Evolutionary conservation across 1,284 basidiomycete genomes (phyloP), one percentile per base, ranked within the genome.

Genomic region (Ustilago lituana): DNA sequence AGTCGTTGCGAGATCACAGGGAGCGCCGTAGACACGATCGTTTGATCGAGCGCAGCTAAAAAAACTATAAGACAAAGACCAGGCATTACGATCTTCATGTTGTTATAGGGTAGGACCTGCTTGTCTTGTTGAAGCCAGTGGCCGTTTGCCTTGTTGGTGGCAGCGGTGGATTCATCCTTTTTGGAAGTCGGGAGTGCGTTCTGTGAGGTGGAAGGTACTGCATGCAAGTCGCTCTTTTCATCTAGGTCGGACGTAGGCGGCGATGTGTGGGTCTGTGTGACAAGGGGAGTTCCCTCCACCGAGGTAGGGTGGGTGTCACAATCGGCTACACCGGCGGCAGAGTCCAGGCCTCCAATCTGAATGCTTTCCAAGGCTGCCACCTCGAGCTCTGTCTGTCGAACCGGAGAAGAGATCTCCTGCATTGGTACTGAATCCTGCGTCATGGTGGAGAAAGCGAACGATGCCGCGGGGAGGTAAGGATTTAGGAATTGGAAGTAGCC

Each of bases 11-110:
- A 62, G 49, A 80, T 79, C 23, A 70, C 77, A 0, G 83, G 83
- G 3, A 84, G 66, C 5, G 81, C 81, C 0, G 80, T 83, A 3
- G 73, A 60, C 1, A 84, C 80, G 22, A 80, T 81, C 19, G 82
- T 80, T 31, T 74, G 75, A 40, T 84, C 82, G 7, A 83, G 55
- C 0, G 83, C 83, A 3, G 76, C 70, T 3, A 74, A 38, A 35
- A 56, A 67, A 7, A 78, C 49, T 20, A 49, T 27, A 5, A 78
- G 41, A 31, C 71, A 72, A n/a, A 79, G 43, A 9, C 71, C 76
- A 0, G 68, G 60, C 48, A 78, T 68, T 24, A 79, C 77, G 27
- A 76, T 55, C 36, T 49, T 60, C 55, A 79, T 66, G 55, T 78
- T 76, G 62, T 79, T 79, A 37, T 67, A 48, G 11, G 76, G 76